Evolutionary conservation across 805 yeast species (phyloP), one percentile per base, ranked within the genome.

Genomic region (Suhomyces xylopsoci): DNA sequence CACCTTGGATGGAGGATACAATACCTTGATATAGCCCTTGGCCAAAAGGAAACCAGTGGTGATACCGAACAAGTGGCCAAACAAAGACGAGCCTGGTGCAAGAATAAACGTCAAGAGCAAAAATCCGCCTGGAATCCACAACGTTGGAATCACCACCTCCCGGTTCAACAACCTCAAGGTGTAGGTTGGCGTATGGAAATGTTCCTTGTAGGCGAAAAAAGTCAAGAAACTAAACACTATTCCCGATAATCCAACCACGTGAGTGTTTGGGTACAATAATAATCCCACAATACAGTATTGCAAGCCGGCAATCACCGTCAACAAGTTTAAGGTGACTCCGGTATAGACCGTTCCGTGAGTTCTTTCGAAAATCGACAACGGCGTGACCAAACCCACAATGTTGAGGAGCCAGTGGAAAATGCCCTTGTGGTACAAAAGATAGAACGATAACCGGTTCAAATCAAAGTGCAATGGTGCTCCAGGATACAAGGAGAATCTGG

Each of bases 301-400:
- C 40, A 89, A 62, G 3, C 87, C 97, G 2, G 93, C 79, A 3
- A 82, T 67, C 1, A 86, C 83, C 1, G 96, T 88, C 47, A 87
- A 68, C 24, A 88, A 58, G 65, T 90, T 90, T 52, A 91, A 72
- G 14, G 90, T 84, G 45, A 91, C 75, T 3, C 96, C 97, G 3
- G 96, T 87, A 67, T 89, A 82, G 2, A 90, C 87, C 0, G 97
- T 90, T 5, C 97, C 97, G 62, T 89, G 86, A 20, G 69, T 65
- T 51, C 77, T 71, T 73, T 90, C 97, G 67, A 85, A 90, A 49
- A 76, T 74, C 10, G 85, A 73, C 60, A 90, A 66, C 19, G 88
- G 83, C 0, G 86, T 79, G 53, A 80, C 73, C 45, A 90, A 63
- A 1, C 86, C 79, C 38, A 82, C 54, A 7, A 81, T 52, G 60